Evolutionary conservation across 257 asterid species (phyloP).

Genomic region (Ligustrum vulgare): DNA sequence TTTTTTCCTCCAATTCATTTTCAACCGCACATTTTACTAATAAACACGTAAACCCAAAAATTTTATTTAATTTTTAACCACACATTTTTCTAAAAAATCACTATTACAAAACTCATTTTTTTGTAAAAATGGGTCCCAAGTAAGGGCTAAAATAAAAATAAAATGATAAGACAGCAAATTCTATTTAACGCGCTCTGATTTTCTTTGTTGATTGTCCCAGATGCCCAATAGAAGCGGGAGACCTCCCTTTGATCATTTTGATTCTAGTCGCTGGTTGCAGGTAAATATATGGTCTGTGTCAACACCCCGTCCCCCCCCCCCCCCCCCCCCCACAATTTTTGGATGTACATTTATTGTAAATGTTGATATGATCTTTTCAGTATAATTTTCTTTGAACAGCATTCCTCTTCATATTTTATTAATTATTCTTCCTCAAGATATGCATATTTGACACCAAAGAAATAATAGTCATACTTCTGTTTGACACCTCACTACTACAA

Average conservation of each 20-base stretch:
- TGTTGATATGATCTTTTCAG: constrained; percentile 16
- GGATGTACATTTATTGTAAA: constrained; percentile 5
- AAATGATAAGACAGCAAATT: constrained; percentile 8
- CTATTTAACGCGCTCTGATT: constrained; percentile 21
- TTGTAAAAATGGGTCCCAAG: too few relatives aligned
- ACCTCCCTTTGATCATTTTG: constrained; percentile 83
- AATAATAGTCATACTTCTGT: background rate
- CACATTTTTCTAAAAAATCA: too few relatives aligned
- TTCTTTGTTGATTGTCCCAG: constrained; percentile 41
- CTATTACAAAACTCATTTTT: too few relatives aligned
- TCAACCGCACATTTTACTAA: too few relatives aligned
- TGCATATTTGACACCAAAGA: background rate
- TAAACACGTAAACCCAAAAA: too few relatives aligned
- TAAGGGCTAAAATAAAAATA: background rate
- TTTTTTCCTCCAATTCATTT: too few relatives aligned
- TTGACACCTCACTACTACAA: background rate
- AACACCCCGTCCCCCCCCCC: too few relatives aligned
- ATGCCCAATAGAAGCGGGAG: constrained; percentile 84
- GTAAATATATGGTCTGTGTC: constrained; percentile 35
- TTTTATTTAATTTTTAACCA: too few relatives aligned
- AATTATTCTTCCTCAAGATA: background rate
- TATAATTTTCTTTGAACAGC: constrained; percentile 5
- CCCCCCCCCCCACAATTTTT: constrained; percentile 10
- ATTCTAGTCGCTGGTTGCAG: constrained; percentile 90
- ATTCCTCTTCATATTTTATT: constrained; percentile 14